These are phyloP conservation scores for Colletotrichum liriopes DNA, from an alignment of 2,329 filamentous ascomycete species.

Conservation along the genomic window DNA sequence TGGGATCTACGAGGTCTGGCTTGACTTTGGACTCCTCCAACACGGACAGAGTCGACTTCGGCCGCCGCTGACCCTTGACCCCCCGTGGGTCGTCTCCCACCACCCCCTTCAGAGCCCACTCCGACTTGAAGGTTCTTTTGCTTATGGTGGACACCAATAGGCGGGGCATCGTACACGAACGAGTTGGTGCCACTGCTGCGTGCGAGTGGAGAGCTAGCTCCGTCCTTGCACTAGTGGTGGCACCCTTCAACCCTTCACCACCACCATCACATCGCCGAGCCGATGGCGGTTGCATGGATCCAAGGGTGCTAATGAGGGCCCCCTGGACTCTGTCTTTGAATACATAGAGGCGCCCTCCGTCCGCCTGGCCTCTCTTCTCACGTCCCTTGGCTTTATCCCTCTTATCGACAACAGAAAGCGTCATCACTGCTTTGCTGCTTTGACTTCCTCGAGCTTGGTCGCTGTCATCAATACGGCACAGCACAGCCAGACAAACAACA, in stretches of 20 bases:
- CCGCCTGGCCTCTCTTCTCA: neutral
- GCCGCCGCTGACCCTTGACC: slow-evolving; percentile 27
- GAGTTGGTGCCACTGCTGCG: slow-evolving; percentile 10
- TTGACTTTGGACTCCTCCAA: slow-evolving; percentile 3
- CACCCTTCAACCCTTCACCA: slow-evolving; percentile 18
- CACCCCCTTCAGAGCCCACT: slow-evolving; percentile 13
- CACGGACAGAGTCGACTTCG: slow-evolving; percentile 15
- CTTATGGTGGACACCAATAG: neutral
- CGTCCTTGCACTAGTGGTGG: slow-evolving; percentile 13
- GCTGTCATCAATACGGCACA: neutral
- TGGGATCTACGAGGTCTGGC: slow-evolving; percentile 5
- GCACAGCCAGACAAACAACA: neutral
- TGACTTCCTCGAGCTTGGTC: slow-evolving; percentile 2
- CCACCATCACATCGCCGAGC: slow-evolving; percentile 32
- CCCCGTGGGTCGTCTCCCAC: slow-evolving; percentile 21
- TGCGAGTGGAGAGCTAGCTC: slow-evolving; percentile 22
- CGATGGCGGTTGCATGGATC: slow-evolving; percentile 29
- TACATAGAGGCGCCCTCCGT: slow-evolving; percentile 9
- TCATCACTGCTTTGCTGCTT: neutral
- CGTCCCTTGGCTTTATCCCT: neutral
- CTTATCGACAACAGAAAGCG: neutral
- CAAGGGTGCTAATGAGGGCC: neutral
- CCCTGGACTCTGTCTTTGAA: slow-evolving; percentile 2
- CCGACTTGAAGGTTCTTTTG: slow-evolving; percentile 26
- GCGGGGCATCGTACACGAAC: slow-evolving; percentile 18